These are phyloP conservation scores for Balakata baccata DNA, from an alignment of 345 rosid genomes.

Conservation along the genomic window DNA sequence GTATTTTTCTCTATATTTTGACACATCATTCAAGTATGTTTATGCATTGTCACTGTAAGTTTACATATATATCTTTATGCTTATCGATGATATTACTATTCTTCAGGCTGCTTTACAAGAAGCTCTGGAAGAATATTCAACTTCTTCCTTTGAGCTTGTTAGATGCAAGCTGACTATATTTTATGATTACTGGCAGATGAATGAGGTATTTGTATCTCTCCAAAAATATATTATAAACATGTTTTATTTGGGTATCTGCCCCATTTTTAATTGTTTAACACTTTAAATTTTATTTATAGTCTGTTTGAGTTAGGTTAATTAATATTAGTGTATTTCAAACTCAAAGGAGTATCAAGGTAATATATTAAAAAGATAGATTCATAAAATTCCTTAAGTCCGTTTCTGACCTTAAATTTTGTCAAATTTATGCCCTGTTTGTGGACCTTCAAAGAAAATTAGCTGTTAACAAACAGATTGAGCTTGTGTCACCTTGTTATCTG, in stretches of 20 bases:
- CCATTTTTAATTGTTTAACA: background rate
- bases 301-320: conserved; percentile 3
- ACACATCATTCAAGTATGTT: background rate
- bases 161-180: conserved; percentile 71
- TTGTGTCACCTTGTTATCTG: background rate
- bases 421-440: background rate
- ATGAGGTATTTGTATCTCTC: conserved; percentile 67
- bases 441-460: background rate
- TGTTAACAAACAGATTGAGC: background rate
- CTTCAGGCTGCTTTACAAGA: conserved; percentile 56
- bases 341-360: background rate
- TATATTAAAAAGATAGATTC: background rate
- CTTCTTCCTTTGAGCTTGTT: conserved; percentile 56
- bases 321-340: background rate
- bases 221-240: background rate
- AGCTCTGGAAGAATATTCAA: conserved; percentile 31
- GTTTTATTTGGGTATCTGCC: background rate
- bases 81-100: background rate
- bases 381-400: background rate
- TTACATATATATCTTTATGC: too few species aligned
- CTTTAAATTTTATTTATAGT: background rate
- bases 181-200: conserved; percentile 88
- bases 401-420: background rate
- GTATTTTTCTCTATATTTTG: background rate
- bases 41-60: too few species aligned